Percentiles rank a stretch among this genome's conserved stretches.
Evolutionary conservation across 108 stramenopile genomes (phyloP).

Genomic region (Seminavis robusta): DNA sequence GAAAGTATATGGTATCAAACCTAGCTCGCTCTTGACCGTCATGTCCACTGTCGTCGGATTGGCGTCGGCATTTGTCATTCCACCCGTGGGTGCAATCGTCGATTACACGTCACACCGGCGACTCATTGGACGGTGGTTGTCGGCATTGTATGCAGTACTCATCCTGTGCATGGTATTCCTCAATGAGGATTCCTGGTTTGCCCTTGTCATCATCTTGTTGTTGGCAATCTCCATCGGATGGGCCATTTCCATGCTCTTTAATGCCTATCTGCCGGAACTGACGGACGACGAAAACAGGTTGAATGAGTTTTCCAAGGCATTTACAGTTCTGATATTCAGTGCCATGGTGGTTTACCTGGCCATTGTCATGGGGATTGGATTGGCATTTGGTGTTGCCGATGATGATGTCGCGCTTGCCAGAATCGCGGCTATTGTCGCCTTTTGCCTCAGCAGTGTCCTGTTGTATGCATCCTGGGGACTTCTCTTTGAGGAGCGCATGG

Average conservation of each 20-base stretch:
- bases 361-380: constrained; percentile 28
- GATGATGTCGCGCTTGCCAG: constrained; percentile 41
- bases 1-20: constrained; percentile 57
- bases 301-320: constrained; percentile 47
- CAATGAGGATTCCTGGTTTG: constrained; percentile 48
- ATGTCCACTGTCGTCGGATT: constrained; percentile 64
- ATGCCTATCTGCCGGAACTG: constrained; percentile 80
- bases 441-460: constrained; percentile 24
- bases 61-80: constrained; percentile 33
- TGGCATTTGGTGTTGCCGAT: constrained; percentile 19
- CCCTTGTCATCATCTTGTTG: constrained; percentile 40
- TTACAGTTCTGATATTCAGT: constrained; percentile 48
- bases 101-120: constrained; percentile 66
- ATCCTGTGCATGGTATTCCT: constrained; percentile 58
- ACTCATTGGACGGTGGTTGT: constrained; percentile 37
- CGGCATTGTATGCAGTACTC: constrained; percentile 30
- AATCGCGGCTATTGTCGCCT: constrained; percentile 37
- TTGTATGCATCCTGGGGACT: constrained; percentile 41
- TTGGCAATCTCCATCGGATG: constrained; percentile 53
- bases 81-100: constrained; percentile 66
- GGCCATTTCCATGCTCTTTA: constrained; percentile 56
- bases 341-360: constrained; percentile 53
- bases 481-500: constrained; percentile 38
- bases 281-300: constrained; percentile 47
- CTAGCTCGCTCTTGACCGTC: constrained; percentile 63